Evolutionary conservation across 2,329 filamentous ascomycete genomes (phyloP).

Genomic region (Penicillium olsonii): DNA sequence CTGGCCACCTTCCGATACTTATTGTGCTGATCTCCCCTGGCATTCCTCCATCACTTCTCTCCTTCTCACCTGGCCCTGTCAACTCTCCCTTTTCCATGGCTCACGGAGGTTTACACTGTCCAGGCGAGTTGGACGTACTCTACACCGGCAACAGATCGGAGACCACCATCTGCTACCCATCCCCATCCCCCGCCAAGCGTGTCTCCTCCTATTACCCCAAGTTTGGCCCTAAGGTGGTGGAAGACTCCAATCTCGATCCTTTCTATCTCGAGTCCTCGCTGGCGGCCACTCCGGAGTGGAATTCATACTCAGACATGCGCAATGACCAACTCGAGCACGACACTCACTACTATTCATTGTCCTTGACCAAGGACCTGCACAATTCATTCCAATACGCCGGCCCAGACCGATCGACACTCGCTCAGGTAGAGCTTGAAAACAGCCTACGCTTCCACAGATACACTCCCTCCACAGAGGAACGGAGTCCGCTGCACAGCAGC

Average conservation of each 20-base stretch:
- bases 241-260: conserved; percentile 40
- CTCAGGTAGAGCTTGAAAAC: conserved; percentile 35
- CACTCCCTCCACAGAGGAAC: conserved; percentile 25
- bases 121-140: conserved; percentile 37
- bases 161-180: conserved; percentile 31
- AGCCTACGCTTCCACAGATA: conserved; percentile 31
- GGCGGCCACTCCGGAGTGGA: conserved; percentile 28
- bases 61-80: conserved; percentile 8
- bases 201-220: conserved; percentile 34
- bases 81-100: conserved; percentile 34
- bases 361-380: conserved; percentile 25
- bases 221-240: conserved; percentile 26
- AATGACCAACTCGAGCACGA: conserved; percentile 35
- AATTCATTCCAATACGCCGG: conserved; percentile 16
- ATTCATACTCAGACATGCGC: conserved; percentile 29
- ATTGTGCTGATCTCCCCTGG: conserved; percentile 37
- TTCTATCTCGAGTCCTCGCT: conserved; percentile 43
- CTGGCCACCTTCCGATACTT: conserved; percentile 30
- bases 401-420: conserved; percentile 32
- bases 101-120: conserved; percentile 34
- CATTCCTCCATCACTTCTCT: conserved; percentile 9
- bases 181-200: conserved; percentile 30
- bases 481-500: conserved; percentile 27
- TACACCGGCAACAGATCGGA: conserved; percentile 35
- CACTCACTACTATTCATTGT: conserved; percentile 35